These are phyloP conservation scores for Pseudogymnoascus sp. DNA, from an alignment of 2,329 filamentous ascomycete species.

Conservation along the genomic window DNA sequence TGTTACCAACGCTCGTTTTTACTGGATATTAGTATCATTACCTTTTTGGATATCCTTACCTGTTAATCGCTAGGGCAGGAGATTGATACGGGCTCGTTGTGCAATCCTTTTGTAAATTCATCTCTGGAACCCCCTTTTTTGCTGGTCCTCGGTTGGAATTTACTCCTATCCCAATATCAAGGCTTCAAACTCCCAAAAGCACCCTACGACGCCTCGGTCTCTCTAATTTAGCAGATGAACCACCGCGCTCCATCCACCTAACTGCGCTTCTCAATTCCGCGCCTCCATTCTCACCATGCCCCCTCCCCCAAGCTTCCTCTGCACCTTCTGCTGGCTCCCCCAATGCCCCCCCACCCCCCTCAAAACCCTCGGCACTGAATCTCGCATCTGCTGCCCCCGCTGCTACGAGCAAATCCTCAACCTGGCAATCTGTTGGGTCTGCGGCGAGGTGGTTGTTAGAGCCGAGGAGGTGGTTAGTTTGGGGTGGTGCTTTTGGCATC, in stretches of 20 bases:
- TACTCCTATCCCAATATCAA: too few species aligned
- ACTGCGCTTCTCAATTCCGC: too few species aligned
- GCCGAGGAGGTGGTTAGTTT: slow-evolving; percentile 49
- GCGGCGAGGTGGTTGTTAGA: slow-evolving; percentile 47
- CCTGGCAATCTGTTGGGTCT: slow-evolving; percentile 51
- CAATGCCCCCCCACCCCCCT: slow-evolving; percentile 29
- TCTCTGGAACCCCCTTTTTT: not conserved
- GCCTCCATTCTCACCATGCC: too few species aligned
- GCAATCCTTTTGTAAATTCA: not conserved
- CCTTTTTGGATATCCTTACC: not conserved
- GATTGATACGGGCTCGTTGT: not conserved
- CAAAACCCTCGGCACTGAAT: slow-evolving; percentile 37
- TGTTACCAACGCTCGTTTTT: not conserved
- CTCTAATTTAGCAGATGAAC: not conserved
- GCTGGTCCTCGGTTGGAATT: not conserved
- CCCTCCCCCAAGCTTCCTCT: slow-evolving; percentile 36
- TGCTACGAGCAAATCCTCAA: slow-evolving; percentile 45
- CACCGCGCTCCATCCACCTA: too few species aligned
- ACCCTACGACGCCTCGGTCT: not conserved
- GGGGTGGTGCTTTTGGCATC: slow-evolving; percentile 57
- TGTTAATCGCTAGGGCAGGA: not conserved
- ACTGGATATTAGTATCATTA: not conserved
- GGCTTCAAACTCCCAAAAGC: too few species aligned
- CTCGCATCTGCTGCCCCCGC: slow-evolving; percentile 41
- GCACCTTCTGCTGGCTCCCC: slow-evolving; percentile 48